Evolutionary conservation across 306 rosid species (phyloP).

Genomic region (Prunus mira): DNA sequence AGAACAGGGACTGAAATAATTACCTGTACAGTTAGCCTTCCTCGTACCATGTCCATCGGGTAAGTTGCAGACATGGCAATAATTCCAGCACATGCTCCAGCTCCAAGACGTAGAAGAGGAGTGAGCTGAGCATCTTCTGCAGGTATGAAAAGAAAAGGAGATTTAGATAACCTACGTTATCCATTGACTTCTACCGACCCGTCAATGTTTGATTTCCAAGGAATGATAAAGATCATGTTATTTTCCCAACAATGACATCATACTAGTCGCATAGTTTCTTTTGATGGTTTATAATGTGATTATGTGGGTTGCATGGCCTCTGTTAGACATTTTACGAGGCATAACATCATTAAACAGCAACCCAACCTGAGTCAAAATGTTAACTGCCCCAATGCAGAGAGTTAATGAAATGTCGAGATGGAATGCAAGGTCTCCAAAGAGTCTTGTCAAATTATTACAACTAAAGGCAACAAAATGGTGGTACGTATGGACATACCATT

Average conservation of each 20-base stretch:
- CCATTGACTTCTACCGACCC: neutral
- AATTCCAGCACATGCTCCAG: slow-evolving; percentile 99
- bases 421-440: neutral
- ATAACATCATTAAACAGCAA: neutral
- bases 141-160: slow-evolving; percentile 21
- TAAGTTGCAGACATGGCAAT: slow-evolving; percentile 99
- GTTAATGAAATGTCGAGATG: neutral
- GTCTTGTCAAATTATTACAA: neutral
- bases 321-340: neutral
- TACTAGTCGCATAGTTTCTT: slow-evolving; percentile 1
- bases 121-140: slow-evolving; percentile 94
- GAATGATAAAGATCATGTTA: neutral
- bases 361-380: neutral
- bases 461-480: neutral
- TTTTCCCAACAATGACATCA: neutral
- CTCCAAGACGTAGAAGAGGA: slow-evolving; percentile 94
- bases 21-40: slow-evolving; percentile 98
- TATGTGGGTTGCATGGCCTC: neutral
- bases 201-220: neutral
- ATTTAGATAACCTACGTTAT: neutral
- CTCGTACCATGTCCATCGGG: slow-evolving; percentile 99
- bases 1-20: slow-evolving; percentile 10
- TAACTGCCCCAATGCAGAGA: neutral
- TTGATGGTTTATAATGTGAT: neutral
- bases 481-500: slow-evolving; percentile 54